phyloP scores from a whole-genome alignment of 2,329 filamentous ascomycete genomes.

The Didymella segeticola region DNA sequence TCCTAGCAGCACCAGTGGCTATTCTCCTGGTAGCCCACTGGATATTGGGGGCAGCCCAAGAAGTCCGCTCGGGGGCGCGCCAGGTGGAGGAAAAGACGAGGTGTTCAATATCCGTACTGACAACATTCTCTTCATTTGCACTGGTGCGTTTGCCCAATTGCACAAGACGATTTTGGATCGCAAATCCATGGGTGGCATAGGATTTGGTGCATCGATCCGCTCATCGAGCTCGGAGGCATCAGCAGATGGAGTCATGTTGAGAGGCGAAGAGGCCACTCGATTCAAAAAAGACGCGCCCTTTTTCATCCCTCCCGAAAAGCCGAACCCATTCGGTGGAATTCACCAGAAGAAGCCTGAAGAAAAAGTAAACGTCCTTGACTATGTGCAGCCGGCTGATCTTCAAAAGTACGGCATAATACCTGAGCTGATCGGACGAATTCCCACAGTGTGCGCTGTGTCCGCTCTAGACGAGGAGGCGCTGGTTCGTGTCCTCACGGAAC shows the following conservation, averaged over 20 bases:
- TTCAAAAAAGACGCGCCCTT: constrained; percentile 67
- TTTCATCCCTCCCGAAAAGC: constrained; percentile 50
- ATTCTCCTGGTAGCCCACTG: constrained; percentile 26
- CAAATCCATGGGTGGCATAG: constrained; percentile 85
- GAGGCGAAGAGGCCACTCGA: constrained; percentile 62
- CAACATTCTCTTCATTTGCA: constrained; percentile 97
- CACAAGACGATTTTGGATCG: constrained; percentile 87
- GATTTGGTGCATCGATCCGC: constrained; percentile 85
- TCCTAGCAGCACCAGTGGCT: constrained; percentile 24
- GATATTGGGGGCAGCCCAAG: constrained; percentile 21
- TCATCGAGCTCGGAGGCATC: constrained; percentile 57
- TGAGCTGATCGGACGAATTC: constrained; percentile 93
- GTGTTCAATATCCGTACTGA: constrained; percentile 83
- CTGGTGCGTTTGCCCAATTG: constrained; percentile 90
- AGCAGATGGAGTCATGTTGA: constrained; percentile 64
- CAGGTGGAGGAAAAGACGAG: constrained; percentile 58
- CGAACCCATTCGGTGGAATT: constrained; percentile 30
- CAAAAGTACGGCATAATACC: constrained; percentile 91
- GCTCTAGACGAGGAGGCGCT: constrained; percentile 73
- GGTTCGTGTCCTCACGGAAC: constrained; percentile 88
- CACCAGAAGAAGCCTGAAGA: constrained; percentile 29
- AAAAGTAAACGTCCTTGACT: constrained; percentile 67
- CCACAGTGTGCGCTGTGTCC: constrained; percentile 85
- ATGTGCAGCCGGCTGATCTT: constrained; percentile 76
- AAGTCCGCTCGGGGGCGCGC: constrained; percentile 22